Conservation (phyloP, 768 basidiomycete species). For the Erythrobasidium yunnanense region DNA sequence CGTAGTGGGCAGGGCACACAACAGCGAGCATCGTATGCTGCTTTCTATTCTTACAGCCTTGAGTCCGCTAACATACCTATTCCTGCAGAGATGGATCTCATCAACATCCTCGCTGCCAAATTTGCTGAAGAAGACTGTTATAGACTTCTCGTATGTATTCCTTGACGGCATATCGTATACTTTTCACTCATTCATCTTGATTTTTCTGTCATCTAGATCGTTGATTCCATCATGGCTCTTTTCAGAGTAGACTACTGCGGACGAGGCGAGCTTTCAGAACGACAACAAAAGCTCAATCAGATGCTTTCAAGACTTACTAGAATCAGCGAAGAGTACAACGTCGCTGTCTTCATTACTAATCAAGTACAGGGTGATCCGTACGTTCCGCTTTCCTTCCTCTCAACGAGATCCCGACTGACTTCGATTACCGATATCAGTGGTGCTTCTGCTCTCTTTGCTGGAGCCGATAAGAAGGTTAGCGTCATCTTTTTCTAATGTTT, state of each 20-base stretch:
- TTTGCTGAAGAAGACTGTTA: conserved; percentile 62
- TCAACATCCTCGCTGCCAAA: conserved; percentile 74
- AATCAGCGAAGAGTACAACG: conserved; percentile 62
- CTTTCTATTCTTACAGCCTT: too few relatives aligned
- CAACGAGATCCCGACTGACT: too few relatives aligned
- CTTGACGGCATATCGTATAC: too few relatives aligned
- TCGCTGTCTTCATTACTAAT: conserved; percentile 77
- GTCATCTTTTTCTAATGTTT: neutral
- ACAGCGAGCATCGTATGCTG: conserved; percentile 73
- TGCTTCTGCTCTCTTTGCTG: neutral
- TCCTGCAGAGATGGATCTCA: conserved; percentile 61
- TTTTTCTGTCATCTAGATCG: conserved; percentile 52
- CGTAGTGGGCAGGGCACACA: conserved; percentile 60
- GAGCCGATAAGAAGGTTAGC: neutral
- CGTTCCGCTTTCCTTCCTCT: too few relatives aligned
- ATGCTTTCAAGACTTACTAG: conserved; percentile 86
- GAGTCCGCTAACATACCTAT: neutral
- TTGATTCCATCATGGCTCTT: conserved; percentile 94
- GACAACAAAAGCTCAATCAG: conserved; percentile 76
- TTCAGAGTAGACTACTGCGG: conserved; percentile 80
- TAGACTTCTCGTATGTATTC: conserved; percentile 41
- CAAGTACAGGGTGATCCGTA: conserved; percentile 64
- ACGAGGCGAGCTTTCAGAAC: conserved; percentile 63
- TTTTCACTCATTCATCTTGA: neutral
- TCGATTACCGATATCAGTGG: neutral